These are phyloP conservation scores for Pythium angustatum DNA, from an alignment of 352 stramenopile species.

Conservation along the genomic window DNA sequence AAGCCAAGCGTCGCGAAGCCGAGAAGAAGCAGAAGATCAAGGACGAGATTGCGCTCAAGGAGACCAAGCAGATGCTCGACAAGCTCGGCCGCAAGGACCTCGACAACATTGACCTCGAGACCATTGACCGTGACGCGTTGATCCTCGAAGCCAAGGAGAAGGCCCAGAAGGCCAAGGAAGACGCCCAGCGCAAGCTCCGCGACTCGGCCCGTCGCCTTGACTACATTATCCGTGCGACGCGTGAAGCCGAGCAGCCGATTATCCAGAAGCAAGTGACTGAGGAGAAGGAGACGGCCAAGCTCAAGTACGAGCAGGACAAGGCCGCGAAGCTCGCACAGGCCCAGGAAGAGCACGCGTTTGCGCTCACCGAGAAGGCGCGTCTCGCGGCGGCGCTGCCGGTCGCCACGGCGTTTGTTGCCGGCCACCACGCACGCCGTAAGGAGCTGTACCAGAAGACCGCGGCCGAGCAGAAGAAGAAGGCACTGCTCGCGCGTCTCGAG, in stretches of 20 bases:
- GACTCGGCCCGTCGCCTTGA: conserved; percentile 94
- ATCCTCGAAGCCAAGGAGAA: conserved; percentile 95
- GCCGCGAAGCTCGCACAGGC: conserved; percentile 77
- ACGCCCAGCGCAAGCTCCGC: conserved; percentile 92
- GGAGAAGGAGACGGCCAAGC: conserved; percentile 75
- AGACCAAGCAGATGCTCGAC: conserved; percentile 81
- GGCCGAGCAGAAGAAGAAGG: conserved; percentile 88
- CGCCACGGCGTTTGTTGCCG: conserved; percentile 75
- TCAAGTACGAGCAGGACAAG: conserved; percentile 75
- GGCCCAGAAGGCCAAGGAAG: conserved; percentile 93
- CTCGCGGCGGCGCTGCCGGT: conserved; percentile 70
- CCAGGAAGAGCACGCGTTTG: conserved; percentile 87
- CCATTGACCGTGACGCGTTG: conserved; percentile 77
- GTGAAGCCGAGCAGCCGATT: conserved; percentile 94
- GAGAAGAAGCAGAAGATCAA: conserved; percentile 97
- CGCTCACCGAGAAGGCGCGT: conserved; percentile 88
- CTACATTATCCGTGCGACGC: conserved; percentile 95
- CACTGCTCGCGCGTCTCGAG: conserved; percentile 62
- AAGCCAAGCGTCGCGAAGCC: conserved; percentile 84
- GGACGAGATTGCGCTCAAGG: conserved; percentile 93
- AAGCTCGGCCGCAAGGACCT: conserved; percentile 76
- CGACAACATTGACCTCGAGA: conserved; percentile 71
- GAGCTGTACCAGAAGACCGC: conserved; percentile 86
- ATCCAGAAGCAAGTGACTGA: conserved; percentile 82
- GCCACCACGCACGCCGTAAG: conserved; percentile 73